phyloP scores from a whole-genome alignment of 495 filamentous ascomycete species.

The Mytilinidion resinicola region DNA sequence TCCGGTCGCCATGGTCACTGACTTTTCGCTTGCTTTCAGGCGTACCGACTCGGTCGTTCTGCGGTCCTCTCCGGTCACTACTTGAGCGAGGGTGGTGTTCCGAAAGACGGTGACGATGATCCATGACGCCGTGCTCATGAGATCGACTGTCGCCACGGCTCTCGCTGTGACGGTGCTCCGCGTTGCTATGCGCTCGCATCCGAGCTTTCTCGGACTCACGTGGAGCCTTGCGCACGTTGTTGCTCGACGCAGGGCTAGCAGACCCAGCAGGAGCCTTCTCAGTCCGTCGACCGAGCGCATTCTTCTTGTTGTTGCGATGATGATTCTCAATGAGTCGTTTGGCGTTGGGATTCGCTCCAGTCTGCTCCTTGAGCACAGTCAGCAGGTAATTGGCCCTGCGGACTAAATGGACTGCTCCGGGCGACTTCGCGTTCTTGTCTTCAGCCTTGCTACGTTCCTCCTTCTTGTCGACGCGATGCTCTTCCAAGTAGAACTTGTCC shows the following conservation, averaged over 20 bases:
- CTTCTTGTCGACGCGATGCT: slow-evolving; percentile 96
- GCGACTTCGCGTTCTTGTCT: slow-evolving; percentile 75
- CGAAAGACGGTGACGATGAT: slow-evolving; percentile 36
- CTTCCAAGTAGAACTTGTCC: slow-evolving; percentile 95
- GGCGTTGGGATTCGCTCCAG: slow-evolving; percentile 17
- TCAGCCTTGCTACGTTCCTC: slow-evolving; percentile 77
- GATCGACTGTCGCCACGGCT: slow-evolving; percentile 39
- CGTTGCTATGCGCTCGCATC: slow-evolving; percentile 45
- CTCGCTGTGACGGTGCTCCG: slow-evolving; percentile 39
- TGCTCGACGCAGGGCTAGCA: slow-evolving; percentile 22
- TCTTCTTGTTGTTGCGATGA: slow-evolving; percentile 32
- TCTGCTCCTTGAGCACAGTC: slow-evolving; percentile 77
- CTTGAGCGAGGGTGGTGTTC: slow-evolving; percentile 32
- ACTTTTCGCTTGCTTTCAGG: slow-evolving; percentile 32
- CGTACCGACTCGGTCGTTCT: slow-evolving; percentile 35
- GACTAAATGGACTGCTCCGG: slow-evolving; percentile 92
- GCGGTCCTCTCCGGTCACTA: slow-evolving; percentile 41
- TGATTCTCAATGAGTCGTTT: slow-evolving; percentile 27
- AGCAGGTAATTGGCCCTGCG: slow-evolving; percentile 91
- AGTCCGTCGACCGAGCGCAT: slow-evolving; percentile 12
- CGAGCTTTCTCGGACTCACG: slow-evolving; percentile 49
- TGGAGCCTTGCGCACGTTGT: slow-evolving; percentile 31
- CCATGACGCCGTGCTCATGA: slow-evolving; percentile 28
- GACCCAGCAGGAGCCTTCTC: slow-evolving; percentile 26
- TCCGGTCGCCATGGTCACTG: slow-evolving; percentile 10